Base-by-base conservation (phyloP, 768 basidiomycete species). In the Sistotremastrum suecicum region DNA sequence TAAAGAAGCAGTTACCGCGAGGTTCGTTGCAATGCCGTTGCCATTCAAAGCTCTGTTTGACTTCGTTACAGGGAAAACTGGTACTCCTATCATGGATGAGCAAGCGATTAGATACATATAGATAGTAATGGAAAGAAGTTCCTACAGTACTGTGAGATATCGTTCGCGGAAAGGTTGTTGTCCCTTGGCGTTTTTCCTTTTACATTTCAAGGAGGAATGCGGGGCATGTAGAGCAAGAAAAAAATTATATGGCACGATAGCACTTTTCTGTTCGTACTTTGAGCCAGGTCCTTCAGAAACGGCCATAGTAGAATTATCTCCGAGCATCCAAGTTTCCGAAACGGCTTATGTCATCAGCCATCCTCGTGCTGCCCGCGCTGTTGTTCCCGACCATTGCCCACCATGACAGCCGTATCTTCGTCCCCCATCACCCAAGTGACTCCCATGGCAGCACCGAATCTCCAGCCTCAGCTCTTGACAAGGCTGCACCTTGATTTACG, bases 401-500 rank as follows among this genome's bases (percentile, higher is more conserved):
- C 50, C 49, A 67, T 67, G 66, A 66, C 66, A 40, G 60, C 64
- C 34, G 56, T 58, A 33, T 48, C 61, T 6, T 78, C 80, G 50
- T 69, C 69, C 42, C 71, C 71, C 39, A 74, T 74, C 40, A 74
- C 72, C 0, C 72, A 74, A 59, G 72, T 74, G 5, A 70, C 71
- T 2, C 78, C 80, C 50, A 68, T 70, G 1, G 63, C 77, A 5
- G 79, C 81, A 54, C 71, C 77, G 8, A 79, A 77, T 54, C 66
- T 88, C 34, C 84, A 90, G 64, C 87, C 86, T 4, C 85, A 89
- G 66, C 74, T 94, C 37, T 74, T 97, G 52, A 83, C 88, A 29
- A 75, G 89, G 54, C 72, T 99, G 54, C 75, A 84, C 45, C 79
- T 99, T 54, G 95, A 98, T 66, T 74, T 99, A 35, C 80, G 95